These are phyloP conservation scores for Buddleja alternifolia DNA, from an alignment of 257 asterid genomes.

Conservation along the genomic window DNA sequence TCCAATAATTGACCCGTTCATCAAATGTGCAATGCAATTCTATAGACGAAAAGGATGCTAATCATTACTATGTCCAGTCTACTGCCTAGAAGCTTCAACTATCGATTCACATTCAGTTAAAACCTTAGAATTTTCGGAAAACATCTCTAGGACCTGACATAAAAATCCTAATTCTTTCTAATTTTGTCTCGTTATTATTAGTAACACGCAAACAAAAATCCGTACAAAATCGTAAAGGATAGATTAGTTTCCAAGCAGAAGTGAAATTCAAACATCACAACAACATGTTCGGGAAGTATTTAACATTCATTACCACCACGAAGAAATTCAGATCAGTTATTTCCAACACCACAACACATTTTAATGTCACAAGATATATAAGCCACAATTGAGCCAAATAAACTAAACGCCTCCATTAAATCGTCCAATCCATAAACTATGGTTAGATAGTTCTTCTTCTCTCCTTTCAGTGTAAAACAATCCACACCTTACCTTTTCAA, in stretches of 20 bases:
- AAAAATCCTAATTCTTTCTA: constrained; percentile 1
- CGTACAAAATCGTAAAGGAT: background rate
- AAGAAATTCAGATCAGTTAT: background rate
- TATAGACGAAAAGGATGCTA: constrained; percentile 1
- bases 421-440: background rate
- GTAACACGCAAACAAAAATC: background rate
- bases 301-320: background rate
- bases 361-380: background rate
- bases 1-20: background rate
- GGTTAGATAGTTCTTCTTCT: background rate
- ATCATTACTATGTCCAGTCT: background rate
- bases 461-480: constrained; percentile 6
- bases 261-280: background rate
- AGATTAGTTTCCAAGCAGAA: background rate
- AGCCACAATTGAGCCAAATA: constrained; percentile 8
- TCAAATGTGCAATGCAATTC: background rate
- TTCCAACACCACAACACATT: background rate
- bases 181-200: background rate
- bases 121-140: background rate
- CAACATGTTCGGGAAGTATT: background rate
- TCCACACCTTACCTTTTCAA: constrained; percentile 7
- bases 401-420: background rate
- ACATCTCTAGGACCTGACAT: background rate
- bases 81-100: background rate
- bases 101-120: constrained; percentile 18